A percentile compares a stretch with the other conserved stretches of the same genome.
phyloP scores from a whole-genome alignment of 495 filamentous ascomycete genomes.

The Pseudomonodictys pantanalensis region DNA sequence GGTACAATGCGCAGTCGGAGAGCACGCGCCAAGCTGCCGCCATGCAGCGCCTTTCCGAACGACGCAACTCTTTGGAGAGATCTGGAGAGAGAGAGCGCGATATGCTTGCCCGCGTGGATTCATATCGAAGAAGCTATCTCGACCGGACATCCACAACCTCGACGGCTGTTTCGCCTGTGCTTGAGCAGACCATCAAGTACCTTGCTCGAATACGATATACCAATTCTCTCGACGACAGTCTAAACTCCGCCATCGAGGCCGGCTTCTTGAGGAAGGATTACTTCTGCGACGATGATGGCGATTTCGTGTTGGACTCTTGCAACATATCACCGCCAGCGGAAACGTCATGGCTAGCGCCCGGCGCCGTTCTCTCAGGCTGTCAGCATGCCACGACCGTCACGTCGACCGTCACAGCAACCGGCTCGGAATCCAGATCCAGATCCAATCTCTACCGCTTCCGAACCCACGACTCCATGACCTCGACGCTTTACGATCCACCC shows the following conservation, averaged over 20 bases:
- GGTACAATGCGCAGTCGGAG: slow-evolving; percentile 11
- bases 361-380: slow-evolving; percentile 61
- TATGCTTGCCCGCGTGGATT: slow-evolving; percentile 48
- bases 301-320: slow-evolving; percentile 61
- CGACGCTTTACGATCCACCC: slow-evolving; percentile 26
- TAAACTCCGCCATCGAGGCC: slow-evolving; percentile 50
- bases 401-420: slow-evolving; percentile 20
- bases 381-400: slow-evolving; percentile 51
- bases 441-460: slow-evolving; percentile 34
- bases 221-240: slow-evolving; percentile 54
- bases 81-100: slow-evolving; percentile 48
- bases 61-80: slow-evolving; percentile 32
- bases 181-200: slow-evolving; percentile 65
- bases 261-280: slow-evolving; percentile 50
- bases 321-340: slow-evolving; percentile 54
- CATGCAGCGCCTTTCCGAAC: slow-evolving; percentile 30
- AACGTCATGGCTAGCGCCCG: slow-evolving; percentile 65
- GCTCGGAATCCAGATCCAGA: slow-evolving; percentile 16
- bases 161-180: slow-evolving; percentile 36
- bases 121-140: slow-evolving; percentile 52
- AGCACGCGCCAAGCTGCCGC: slow-evolving; percentile 22
- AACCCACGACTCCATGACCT: slow-evolving; percentile 29
- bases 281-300: slow-evolving; percentile 51
- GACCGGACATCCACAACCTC: slow-evolving; percentile 38
- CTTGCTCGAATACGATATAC: slow-evolving; percentile 60